Percentiles rank a stretch among this genome's conserved stretches.
phyloP scores from a whole-genome alignment of 2,329 filamentous ascomycete genomes.

The Epicoccum nigrum region DNA sequence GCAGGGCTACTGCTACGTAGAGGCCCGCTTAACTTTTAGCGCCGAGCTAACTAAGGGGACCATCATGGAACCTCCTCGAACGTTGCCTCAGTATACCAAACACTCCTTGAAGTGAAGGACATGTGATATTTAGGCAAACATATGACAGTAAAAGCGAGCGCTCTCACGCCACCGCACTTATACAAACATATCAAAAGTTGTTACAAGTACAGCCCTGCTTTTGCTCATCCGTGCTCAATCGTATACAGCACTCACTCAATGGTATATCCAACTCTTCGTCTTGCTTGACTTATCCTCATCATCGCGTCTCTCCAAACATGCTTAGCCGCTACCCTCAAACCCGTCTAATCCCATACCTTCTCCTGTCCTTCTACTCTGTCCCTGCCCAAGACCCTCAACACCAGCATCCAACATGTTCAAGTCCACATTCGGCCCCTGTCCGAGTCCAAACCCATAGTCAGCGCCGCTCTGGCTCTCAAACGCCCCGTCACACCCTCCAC shows the following conservation, averaged over 20 bases:
- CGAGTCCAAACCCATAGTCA: conserved; percentile 34
- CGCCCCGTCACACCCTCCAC: conserved; percentile 43
- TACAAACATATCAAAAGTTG: not conserved
- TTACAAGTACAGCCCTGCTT: not conserved
- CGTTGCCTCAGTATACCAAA: too few species aligned
- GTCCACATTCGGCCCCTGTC: conserved; percentile 22
- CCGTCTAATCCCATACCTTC: conserved; percentile 5
- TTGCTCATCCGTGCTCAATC: not conserved
- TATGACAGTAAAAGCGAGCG: not conserved
- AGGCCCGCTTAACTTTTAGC: conserved; percentile 5
- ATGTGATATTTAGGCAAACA: too few species aligned
- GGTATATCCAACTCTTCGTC: conserved; percentile 1
- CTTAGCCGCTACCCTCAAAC: conserved; percentile 6
- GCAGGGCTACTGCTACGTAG: conserved; percentile 14
- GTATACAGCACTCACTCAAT: not conserved
- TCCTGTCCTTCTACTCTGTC: not conserved
- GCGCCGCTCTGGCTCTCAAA: conserved; percentile 26
- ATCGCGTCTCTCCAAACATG: not conserved
- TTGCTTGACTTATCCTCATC: not conserved
- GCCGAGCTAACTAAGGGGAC: conserved; percentile 8
- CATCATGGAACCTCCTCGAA: conserved; percentile 13
- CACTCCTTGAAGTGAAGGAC: too few species aligned
- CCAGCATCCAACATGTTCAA: conserved; percentile 28
- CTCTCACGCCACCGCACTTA: not conserved
- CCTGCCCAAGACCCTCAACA: not conserved